Percentiles rank a stretch among this genome's conserved stretches.
Evolutionary conservation across 805 yeast species (phyloP).

Genomic region (Sugiyamaella chiloensis): DNA sequence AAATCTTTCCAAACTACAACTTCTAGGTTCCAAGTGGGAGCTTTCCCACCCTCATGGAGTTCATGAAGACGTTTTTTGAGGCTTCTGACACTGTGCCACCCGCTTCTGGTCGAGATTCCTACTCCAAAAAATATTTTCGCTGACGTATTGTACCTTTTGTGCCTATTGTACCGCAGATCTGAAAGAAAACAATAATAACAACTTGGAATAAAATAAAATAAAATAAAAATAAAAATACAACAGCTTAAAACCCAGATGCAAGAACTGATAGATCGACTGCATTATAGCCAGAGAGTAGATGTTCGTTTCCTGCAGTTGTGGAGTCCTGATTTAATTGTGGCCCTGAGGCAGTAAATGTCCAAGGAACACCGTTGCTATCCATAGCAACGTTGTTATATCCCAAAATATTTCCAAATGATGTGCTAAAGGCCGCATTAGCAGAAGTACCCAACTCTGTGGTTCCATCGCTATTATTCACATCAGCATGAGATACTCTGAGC

Average conservation of each 20-base stretch:
- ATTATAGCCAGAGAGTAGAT: background rate
- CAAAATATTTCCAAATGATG: too few species aligned
- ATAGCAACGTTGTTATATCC: too few species aligned
- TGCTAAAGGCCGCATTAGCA: too few species aligned
- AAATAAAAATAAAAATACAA: too few species aligned
- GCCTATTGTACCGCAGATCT: too few species aligned
- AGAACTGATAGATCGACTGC: background rate
- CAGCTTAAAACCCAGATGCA: constrained; percentile 1
- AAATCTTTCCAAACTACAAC: background rate
- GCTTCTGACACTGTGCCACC: background rate
- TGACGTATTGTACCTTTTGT: too few species aligned
- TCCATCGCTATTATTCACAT: too few species aligned
- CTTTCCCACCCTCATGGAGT: background rate
- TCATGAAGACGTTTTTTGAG: background rate
- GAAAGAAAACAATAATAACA: too few species aligned
- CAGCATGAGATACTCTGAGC: too few species aligned
- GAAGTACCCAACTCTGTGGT: too few species aligned
- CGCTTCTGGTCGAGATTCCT: background rate
- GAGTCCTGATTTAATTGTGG: background rate
- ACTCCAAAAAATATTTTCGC: too few species aligned
- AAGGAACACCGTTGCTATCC: background rate
- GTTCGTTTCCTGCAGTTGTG: background rate
- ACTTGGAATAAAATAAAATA: too few species aligned
- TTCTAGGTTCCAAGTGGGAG: background rate
- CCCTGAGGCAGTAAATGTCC: background rate